Conservation (phyloP, 257 asterid species). For the Gentiana dahurica region DNA sequence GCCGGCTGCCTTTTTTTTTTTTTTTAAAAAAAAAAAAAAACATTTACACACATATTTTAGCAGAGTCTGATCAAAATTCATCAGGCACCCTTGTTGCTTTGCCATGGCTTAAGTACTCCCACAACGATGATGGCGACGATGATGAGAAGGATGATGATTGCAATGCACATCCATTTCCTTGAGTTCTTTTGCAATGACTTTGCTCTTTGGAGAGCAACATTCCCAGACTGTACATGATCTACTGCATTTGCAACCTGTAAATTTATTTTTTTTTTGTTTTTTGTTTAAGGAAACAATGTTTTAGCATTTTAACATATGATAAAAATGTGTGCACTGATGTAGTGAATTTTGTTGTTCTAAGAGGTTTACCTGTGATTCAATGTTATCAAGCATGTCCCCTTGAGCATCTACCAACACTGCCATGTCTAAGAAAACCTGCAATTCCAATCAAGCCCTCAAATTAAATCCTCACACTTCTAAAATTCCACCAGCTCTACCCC, state of each 20-base stretch:
- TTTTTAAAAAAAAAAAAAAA: neutral
- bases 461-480: neutral
- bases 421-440: slow-evolving; percentile 91
- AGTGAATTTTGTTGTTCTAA: neutral
- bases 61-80: neutral
- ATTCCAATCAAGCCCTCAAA: neutral
- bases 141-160: slow-evolving; percentile 66
- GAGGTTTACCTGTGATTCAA: slow-evolving; percentile 77
- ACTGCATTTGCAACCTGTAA: slow-evolving; percentile 86
- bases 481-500: no score
- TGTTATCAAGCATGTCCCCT: slow-evolving; percentile 96
- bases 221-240: slow-evolving; percentile 96
- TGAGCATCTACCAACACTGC: slow-evolving; percentile 97
- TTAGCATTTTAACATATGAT: neutral
- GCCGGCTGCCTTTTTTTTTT: no score
- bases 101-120: slow-evolving; percentile 95
- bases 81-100: slow-evolving; percentile 69
- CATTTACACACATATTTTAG: slow-evolving; percentile 18
- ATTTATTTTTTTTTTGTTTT: neutral
- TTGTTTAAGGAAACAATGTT: neutral
- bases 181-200: slow-evolving; percentile 70
- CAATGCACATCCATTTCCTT: slow-evolving; percentile 97
- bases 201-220: slow-evolving; percentile 83
- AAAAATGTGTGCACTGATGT: neutral
- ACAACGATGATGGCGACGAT: slow-evolving; percentile 60